phyloP scores from a whole-genome alignment of 129 eudicot species.

The Glebionis coronaria region DNA sequence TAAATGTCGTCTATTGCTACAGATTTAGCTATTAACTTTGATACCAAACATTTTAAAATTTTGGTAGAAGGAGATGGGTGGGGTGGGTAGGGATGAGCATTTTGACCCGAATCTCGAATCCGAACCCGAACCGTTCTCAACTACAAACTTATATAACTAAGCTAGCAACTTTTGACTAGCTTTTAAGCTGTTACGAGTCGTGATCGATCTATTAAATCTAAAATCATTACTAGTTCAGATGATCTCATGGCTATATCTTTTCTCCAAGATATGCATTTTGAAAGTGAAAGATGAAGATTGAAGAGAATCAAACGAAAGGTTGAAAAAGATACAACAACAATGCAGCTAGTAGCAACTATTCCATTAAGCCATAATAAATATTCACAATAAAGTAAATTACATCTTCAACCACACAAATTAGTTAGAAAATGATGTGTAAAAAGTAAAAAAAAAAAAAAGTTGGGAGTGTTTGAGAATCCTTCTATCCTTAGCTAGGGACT shows the following conservation, averaged over 20 bases:
- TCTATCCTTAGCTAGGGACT: conserved; percentile 25
- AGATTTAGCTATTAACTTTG: not conserved
- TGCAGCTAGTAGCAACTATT: conserved; percentile 23
- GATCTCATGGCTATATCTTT: not conserved
- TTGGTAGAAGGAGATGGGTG: not conserved
- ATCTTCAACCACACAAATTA: conserved; percentile 33
- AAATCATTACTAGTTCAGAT: not conserved
- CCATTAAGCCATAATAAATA: conserved; percentile 23
- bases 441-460: conserved; percentile 20
- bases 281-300: conserved; percentile 12
- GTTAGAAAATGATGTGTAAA: conserved; percentile 24
- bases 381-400: conserved; percentile 32
- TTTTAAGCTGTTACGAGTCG: not conserved
- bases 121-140: too few species aligned
- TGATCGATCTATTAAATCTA: not conserved
- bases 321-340: conserved; percentile 21
- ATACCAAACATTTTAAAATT: not conserved
- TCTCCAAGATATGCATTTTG: not conserved
- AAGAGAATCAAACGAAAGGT: conserved; percentile 30
- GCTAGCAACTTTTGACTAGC: not conserved
- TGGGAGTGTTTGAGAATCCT: conserved; percentile 23
- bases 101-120: too few species aligned
- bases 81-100: too few species aligned
- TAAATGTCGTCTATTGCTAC: conserved; percentile 5
- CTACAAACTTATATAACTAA: not conserved